Conservation (phyloP, 331 rosid species). For the Ulmus americana region DNA sequence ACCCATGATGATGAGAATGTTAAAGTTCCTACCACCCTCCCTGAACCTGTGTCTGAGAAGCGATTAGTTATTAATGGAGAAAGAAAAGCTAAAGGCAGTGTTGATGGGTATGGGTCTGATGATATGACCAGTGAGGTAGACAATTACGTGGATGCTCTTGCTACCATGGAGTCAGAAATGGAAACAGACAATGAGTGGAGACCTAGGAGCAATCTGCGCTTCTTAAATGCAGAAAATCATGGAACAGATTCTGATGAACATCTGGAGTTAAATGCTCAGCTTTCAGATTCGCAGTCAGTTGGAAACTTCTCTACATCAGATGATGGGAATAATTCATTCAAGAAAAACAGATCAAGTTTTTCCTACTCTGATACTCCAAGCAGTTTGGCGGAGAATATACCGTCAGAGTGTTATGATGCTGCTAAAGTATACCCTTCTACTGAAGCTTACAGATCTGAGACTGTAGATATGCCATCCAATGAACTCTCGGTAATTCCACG, state of each 20-base stretch:
- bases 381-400: slow-evolving; percentile 41
- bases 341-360: slow-evolving; percentile 44
- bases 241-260: slow-evolving; percentile 40
- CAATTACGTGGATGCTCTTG: slow-evolving; percentile 74
- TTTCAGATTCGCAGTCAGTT: slow-evolving; percentile 49
- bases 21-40: slow-evolving; percentile 34
- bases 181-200: slow-evolving; percentile 54
- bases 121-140: slow-evolving; percentile 71
- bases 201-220: slow-evolving; percentile 28
- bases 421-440: slow-evolving; percentile 35
- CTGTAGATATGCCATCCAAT: slow-evolving; percentile 30
- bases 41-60: slow-evolving; percentile 31
- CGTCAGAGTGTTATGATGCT: slow-evolving; percentile 31
- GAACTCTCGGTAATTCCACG: slow-evolving; percentile 26
- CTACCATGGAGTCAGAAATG: slow-evolving; percentile 66
- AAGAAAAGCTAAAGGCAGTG: slow-evolving; percentile 36
- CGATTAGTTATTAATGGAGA: slow-evolving; percentile 38
- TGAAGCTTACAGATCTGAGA: slow-evolving; percentile 33
- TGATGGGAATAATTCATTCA: slow-evolving; percentile 40
- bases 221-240: slow-evolving; percentile 30
- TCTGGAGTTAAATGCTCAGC: slow-evolving; percentile 37
- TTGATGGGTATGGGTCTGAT: slow-evolving; percentile 55
- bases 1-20: slow-evolving; percentile 30
- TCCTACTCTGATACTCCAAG: slow-evolving; percentile 42
- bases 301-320: slow-evolving; percentile 57